These are phyloP conservation scores for Bruguiera hainesii DNA, from an alignment of 441 rosid genomes.

Conservation along the genomic window DNA sequence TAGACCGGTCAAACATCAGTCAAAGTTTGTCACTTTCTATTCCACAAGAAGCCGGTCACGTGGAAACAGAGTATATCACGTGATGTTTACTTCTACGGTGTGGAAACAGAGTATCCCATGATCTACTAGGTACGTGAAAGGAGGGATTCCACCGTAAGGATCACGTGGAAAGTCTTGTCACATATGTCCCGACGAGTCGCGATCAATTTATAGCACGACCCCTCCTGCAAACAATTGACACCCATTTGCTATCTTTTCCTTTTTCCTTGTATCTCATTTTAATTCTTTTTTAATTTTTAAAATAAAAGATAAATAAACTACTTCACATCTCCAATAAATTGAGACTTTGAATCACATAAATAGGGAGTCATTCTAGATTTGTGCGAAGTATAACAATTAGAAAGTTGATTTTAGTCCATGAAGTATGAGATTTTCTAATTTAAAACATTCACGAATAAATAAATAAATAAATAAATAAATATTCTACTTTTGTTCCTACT, in stretches of 20 bases:
- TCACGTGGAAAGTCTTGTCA: not conserved
- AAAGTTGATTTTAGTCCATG: no score
- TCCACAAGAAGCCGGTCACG: conserved; percentile 10
- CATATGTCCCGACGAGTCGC: not conserved
- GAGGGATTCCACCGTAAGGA: not conserved
- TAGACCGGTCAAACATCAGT: conserved; percentile 34
- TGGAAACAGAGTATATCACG: conserved; percentile 4
- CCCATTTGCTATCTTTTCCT: not conserved
- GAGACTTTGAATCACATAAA: no score
- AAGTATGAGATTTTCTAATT: no score
- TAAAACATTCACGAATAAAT: no score
- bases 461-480: no score
- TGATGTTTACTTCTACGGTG: not conserved
- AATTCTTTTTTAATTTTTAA: no score
- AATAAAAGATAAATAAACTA: no score
- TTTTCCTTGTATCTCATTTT: not conserved
- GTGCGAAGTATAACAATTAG: no score
- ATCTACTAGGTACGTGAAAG: not conserved
- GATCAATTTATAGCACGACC: not conserved
- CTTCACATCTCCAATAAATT: no score
- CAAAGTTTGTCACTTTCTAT: conserved; percentile 10
- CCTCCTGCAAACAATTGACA: not conserved
- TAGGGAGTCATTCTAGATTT: no score
- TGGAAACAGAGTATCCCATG: not conserved
- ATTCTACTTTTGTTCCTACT: no score